These are phyloP conservation scores for Colletotrichum chrysophilum DNA, from an alignment of 2,329 filamentous ascomycete species.

Conservation along the genomic window DNA sequence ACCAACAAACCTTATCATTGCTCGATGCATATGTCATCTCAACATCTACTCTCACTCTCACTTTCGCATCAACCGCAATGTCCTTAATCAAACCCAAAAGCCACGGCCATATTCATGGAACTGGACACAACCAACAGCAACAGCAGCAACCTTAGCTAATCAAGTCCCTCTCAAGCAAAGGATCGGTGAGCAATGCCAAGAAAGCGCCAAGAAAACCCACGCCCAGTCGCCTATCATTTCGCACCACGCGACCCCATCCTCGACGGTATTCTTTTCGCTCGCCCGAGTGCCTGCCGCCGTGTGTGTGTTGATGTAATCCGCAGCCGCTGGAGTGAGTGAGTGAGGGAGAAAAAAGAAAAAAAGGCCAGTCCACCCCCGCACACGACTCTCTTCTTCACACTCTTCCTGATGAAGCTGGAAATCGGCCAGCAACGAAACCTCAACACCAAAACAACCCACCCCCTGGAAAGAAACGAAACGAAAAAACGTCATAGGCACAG, in stretches of 20 bases:
- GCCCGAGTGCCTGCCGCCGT: neutral
- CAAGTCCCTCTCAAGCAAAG: neutral
- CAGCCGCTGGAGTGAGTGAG: no score
- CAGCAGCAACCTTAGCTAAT: neutral
- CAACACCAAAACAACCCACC: neutral
- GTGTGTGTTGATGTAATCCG: slow-evolving; percentile 14
- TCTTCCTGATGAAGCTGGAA: neutral
- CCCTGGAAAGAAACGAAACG: neutral
- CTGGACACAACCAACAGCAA: neutral
- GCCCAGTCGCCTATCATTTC: slow-evolving; percentile 10
- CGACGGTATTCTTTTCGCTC: neutral
- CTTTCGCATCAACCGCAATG: neutral
- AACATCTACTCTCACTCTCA: neutral
- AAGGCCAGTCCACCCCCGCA: neutral
- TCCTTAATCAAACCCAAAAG: neutral
- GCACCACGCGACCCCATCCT: slow-evolving; percentile 18
- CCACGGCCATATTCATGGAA: neutral
- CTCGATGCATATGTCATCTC: neutral
- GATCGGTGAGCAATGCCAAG: slow-evolving; percentile 13
- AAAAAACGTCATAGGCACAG: neutral
- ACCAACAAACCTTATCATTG: neutral
- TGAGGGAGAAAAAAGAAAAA: neutral
- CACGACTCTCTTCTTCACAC: neutral
- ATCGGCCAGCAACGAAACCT: neutral
- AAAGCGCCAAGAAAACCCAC: neutral